Evolutionary conservation across 2,329 filamentous ascomycete genomes (phyloP), one percentile per base, ranked within the genome.

Genomic region (Helminthosporium solani): DNA sequence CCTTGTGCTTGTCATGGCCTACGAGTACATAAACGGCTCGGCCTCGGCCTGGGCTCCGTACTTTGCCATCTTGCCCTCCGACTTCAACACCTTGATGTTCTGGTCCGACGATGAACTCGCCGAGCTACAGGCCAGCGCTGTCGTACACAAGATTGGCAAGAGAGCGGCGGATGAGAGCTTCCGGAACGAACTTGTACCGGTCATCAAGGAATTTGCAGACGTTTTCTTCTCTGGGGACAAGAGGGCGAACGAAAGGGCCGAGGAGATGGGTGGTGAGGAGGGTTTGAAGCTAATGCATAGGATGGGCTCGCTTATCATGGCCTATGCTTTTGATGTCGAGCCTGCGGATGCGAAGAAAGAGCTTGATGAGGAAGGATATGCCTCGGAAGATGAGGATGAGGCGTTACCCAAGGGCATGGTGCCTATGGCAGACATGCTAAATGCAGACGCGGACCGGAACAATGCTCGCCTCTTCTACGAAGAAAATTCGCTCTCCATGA

Each of bases 231-330:
- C 75, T 49, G 61, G 75, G 3, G 73, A 60, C 54, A 47, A 48
- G 23, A 48, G 50, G 16, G 64, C 64, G 5, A 53, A 56, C 33
- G 68, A 60, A 57, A 53, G 46, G 12, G 64, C 66, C 0, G 61
- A 60, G 33, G 75, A 78, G 44, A 71, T 74, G 44, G 54, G 52
- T 9, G 73, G 77, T 38, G 67, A 72, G n/a, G 68, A 76, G 19
- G 70, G 85, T 11, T 61, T 85, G 3, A 60, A 71, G 14, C 67
- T 83, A 15, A 86, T 87, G 42, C 90, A 95, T 66, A 79, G 83
- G 7, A 91, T 95, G 85, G 90, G 88, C 1, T 91, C 86, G 50
- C 83, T 87, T 14, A 92, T 96, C 56, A 95, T 96, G 90, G 86
- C 90, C 0, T 96, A 95, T 64, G 90, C 90, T 0, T 96, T 96